Conservation (phyloP, 2,329 filamentous ascomycete species). For the Chrysoporthe deuterocubensis region DNA sequence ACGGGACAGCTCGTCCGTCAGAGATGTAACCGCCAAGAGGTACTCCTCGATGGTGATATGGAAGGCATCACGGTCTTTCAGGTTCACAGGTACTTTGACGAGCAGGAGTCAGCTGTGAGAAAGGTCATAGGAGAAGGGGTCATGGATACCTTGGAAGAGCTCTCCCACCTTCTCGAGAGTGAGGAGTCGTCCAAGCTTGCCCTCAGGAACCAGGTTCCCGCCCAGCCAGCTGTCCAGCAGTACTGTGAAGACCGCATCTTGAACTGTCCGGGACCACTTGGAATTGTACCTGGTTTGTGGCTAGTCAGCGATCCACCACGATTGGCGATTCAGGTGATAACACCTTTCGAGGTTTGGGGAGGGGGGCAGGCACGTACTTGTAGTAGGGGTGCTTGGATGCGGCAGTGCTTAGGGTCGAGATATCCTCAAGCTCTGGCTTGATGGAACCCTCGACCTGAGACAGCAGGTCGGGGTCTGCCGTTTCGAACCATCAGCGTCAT, state of each 20-base stretch:
- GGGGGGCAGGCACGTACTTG: slow-evolving; percentile 62
- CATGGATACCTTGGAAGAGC: slow-evolving; percentile 68
- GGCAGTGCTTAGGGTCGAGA: slow-evolving; percentile 70
- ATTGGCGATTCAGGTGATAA: background rate
- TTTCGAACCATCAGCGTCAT: background rate
- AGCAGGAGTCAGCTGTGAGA: slow-evolving; percentile 8
- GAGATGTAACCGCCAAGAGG: slow-evolving; percentile 80
- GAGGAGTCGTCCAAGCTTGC: slow-evolving; percentile 68
- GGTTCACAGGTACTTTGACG: slow-evolving; percentile 77
- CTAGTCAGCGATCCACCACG: slow-evolving; percentile 24
- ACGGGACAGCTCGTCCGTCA: slow-evolving; percentile 88
- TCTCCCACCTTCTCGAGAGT: slow-evolving; percentile 87
- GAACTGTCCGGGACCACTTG: slow-evolving; percentile 82
- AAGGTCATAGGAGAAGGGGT: slow-evolving; percentile 1
- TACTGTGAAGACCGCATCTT: slow-evolving; percentile 70
- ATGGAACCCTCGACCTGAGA: slow-evolving; percentile 73
- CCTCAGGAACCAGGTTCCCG: slow-evolving; percentile 62
- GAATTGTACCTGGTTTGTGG: slow-evolving; percentile 67
- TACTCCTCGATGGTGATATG: slow-evolving; percentile 98
- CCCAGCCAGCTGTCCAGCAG: slow-evolving; percentile 76
- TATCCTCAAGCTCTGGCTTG: slow-evolving; percentile 70
- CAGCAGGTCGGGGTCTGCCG: slow-evolving; percentile 70
- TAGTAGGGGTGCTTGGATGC: slow-evolving; percentile 94
- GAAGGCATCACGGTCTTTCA: slow-evolving; percentile 88
- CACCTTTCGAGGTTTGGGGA: background rate